A percentile compares a stretch with the other conserved stretches of the same genome.
Evolutionary conservation across 208 protist species (phyloP).

Genomic region (Herpetomonas samuelpessoai): DNA sequence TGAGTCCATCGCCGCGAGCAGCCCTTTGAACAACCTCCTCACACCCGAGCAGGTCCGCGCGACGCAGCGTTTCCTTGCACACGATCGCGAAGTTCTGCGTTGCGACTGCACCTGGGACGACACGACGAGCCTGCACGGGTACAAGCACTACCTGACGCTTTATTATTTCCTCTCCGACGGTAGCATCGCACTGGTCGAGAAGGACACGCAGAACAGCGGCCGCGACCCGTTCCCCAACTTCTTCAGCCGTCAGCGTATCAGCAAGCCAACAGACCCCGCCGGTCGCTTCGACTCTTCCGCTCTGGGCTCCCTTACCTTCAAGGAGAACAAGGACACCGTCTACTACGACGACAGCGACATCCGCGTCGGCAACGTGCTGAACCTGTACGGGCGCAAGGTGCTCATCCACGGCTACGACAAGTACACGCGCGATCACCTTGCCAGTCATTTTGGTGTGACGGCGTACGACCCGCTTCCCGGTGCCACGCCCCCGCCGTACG

Average conservation of each 20-base stretch:
- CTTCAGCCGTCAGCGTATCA: conserved; percentile 90
- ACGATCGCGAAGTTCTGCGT: conserved; percentile 96
- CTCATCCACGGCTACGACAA: conserved; percentile 94
- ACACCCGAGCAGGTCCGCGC: conserved; percentile 82
- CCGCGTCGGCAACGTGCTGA: conserved; percentile 89
- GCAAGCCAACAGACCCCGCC: conserved; percentile 53
- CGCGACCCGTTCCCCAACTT: conserved; percentile 96
- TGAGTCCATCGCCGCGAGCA: conserved; percentile 74
- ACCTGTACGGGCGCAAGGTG: conserved; percentile 85
- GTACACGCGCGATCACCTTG: conserved; percentile 90
- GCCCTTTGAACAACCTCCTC: conserved; percentile 63
- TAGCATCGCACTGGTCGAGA: conserved; percentile 95
- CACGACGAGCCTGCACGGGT: conserved; percentile 80
- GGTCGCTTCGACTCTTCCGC: conserved; percentile 75
- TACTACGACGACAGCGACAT: conserved; percentile 96
- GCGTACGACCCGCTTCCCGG: conserved; percentile 61
- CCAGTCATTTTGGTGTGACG: conserved; percentile 58
- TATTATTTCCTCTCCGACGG: conserved; percentile 98
- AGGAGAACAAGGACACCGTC: conserved; percentile 80
- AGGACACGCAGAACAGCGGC: conserved; percentile 94
- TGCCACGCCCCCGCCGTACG: conserved; percentile 48
- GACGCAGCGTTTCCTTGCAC: conserved; percentile 90
- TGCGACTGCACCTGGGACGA: conserved; percentile 97
- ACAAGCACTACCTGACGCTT: conserved; percentile 92
- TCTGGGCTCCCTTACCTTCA: conserved; percentile 93